A percentile compares a stretch with the other conserved stretches of the same genome.
phyloP scores from a whole-genome alignment of 2,329 filamentous ascomycete genomes.

The Trichoderma simmonsii region DNA sequence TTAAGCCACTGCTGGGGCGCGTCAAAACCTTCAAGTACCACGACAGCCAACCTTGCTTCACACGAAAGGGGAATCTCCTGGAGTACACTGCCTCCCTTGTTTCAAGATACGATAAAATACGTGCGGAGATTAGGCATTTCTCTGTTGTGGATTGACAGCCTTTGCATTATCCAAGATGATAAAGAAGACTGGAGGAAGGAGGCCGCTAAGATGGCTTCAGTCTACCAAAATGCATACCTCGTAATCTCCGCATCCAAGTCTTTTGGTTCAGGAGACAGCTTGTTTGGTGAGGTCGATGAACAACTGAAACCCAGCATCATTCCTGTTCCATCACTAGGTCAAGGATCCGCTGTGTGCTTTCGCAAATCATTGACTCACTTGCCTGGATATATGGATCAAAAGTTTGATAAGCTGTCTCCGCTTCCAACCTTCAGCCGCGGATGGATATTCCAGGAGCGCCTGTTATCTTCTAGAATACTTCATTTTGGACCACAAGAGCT shows the following conservation, averaged over 20 bases:
- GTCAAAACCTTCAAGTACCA: neutral
- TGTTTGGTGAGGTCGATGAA: constrained; percentile 3
- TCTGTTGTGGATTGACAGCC: constrained; percentile 23
- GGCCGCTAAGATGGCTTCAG: constrained; percentile 20
- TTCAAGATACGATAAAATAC: constrained; percentile 19
- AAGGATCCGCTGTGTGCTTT: constrained; percentile 10
- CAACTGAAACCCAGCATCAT: neutral
- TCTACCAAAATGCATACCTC: constrained; percentile 18
- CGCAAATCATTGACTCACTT: constrained; percentile 17
- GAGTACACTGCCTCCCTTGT: constrained; percentile 3
- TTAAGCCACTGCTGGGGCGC: constrained; percentile 24
- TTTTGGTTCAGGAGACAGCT: neutral
- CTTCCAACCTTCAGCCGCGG: constrained; percentile 19
- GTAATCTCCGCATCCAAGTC: constrained; percentile 19
- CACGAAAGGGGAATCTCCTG: neutral
- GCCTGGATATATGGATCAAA: constrained; percentile 17
- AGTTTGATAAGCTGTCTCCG: neutral
- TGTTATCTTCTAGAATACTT: constrained; percentile 16
- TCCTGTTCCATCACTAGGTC: neutral
- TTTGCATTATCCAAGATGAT: constrained; percentile 20
- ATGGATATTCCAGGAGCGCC: constrained; percentile 22
- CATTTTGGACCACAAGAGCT: constrained; percentile 21
- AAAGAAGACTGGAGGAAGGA: constrained; percentile 19
- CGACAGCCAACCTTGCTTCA: neutral
- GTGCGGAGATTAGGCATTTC: constrained; percentile 17